Base-by-base conservation (phyloP, 2,329 filamentous ascomycete genomes). In the Myrmaecium sp. region DNA sequence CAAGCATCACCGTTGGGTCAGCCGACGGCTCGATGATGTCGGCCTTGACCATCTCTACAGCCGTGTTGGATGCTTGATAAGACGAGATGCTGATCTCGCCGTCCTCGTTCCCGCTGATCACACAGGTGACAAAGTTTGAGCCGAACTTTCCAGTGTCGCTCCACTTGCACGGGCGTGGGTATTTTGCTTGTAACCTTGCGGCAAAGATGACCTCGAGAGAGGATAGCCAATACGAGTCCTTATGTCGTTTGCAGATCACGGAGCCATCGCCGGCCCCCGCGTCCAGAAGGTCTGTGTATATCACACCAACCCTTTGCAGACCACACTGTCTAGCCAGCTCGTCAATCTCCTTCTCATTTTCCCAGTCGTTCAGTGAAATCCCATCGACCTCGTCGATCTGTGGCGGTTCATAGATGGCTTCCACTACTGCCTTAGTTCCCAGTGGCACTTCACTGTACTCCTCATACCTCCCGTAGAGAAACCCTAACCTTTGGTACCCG, bases 351-450 rank as follows among this genome's bases (percentile, higher is more conserved):
- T 73, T 65, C 54, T 93, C 82, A 32, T 83, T 81, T 17, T 78
- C 70, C 81, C 86, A 95, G 0, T 81, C 66, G 26, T 74, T 72
- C 30, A 93, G 57, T 1, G 83, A 84, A 24, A 95, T 69, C 2
- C 89, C 89, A 43, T 98, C 89, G 9, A 74, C 46, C 52, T 98
- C 89, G 39, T 84, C 74, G 18, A 86, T 59, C 47, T 98, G 89
- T 3, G 89, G 89, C 4, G 84, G 81, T 47, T 98, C 89, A 42
- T 94, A 98, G 36, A 98, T 93, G 21, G 84, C 86, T 55, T 98
- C 84, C 0, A 98, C 84, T 1, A 98, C 71, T 10, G 86, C 86
- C 54, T 98, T 98, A 30, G 92, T 71, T 6, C 91, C 91, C 1
- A 98, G 64, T 0, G 89, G 91, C 4, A 98, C 82, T 46, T 92